Base-by-base conservation (phyloP, 805 yeast species). In the Teunomyces barrocoloradensis region DNA sequence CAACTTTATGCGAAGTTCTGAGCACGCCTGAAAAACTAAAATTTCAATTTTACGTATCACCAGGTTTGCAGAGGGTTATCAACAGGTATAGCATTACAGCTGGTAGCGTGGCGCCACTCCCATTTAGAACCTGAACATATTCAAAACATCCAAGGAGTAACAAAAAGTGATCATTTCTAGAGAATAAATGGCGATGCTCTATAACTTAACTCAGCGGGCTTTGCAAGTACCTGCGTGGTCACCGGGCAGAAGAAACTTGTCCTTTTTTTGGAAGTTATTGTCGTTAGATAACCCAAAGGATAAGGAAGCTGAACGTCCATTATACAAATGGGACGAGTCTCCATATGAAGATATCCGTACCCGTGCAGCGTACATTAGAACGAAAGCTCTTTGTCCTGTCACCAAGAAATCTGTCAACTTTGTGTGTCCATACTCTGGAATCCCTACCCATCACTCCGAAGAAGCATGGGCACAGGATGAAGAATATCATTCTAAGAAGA, bases 371-470 rank as follows among this genome's bases (percentile, higher is more conserved):
- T 81, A 84, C 48, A 94, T 92, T 52, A 80, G 91, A 62, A 85
- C 96, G 4, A 77, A 84, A 51, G 97, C 96, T 9, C 79, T 80
- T 60, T 92, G 98, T 65, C 98, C 97, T 0, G 94, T 91, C 10
- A 91, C 97, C 0, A 76, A 82, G 15, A 79, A 83, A 53, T 85
- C 86, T 40, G 88, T 94, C 49, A 77, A 85, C 54, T 94, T 77
- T 65, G 88, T 91, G 1, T 94, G 98, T 70, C 99, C 99, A 1
- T 71, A 79, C 47, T 87, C 96, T 4, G 99, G 99, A 2, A 90
- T 94, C 43, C 99, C 99, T 20, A 94, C 99, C 3, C 99, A 94
- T 65, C 95, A 89, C 62, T 83, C 89, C 17, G 77, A 78, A 61
- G 89, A 86, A 54, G 97, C 96, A 1, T 94, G 97, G 96, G 84